Evolutionary conservation across 768 basidiomycete genomes (phyloP), one percentile per base, ranked within the genome.

Genomic region (Boletus reticuloceps): DNA sequence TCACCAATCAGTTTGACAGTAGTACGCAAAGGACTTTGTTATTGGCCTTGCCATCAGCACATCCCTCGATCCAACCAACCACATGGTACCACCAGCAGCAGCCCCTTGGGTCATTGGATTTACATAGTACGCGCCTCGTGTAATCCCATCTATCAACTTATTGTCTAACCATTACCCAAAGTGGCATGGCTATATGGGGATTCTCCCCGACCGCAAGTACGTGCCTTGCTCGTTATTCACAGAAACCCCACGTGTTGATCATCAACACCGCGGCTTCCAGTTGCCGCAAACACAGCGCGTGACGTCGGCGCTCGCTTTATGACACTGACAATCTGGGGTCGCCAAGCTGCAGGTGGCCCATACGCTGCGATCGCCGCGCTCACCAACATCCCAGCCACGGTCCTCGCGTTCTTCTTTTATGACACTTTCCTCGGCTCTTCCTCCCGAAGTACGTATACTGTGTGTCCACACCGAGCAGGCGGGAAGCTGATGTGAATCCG

Each of bases 281-380:
- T 89, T 43, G 76, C 83, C 14, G 74, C 85, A 34, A 89, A 89
- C 67, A 70, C 83, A 4, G 85, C 86, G 29, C 84, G 87, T 63
- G 87, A 89, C 65, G 29, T 89, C 41, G 87, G 86, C 19, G 83
- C 78, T 5, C 81, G 86, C 16, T 56, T 88, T n/a, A 78, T 80
- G 59, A 80, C 77, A 1, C 64, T 89, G 69, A 75, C 83, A 5
- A 79, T 88, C 51, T 88, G 82, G 78, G 86, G 86, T 19, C 63
- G 34, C 3, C 62, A 66, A 58, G 84, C 83, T 31, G 67, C 69
- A 31, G 85, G 84, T 38, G 80, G 79, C 17, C 58, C 64, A 7
- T 88, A 87, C 62, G 79, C 82, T 2, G 87, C 84, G 11, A 79
- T 88, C 47, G 65, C 85, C 2, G 82, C 86, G 3, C 75, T 88